phyloP scores from a whole-genome alignment of 352 stramenopile species.

The Globisporangium yorkense region DNA sequence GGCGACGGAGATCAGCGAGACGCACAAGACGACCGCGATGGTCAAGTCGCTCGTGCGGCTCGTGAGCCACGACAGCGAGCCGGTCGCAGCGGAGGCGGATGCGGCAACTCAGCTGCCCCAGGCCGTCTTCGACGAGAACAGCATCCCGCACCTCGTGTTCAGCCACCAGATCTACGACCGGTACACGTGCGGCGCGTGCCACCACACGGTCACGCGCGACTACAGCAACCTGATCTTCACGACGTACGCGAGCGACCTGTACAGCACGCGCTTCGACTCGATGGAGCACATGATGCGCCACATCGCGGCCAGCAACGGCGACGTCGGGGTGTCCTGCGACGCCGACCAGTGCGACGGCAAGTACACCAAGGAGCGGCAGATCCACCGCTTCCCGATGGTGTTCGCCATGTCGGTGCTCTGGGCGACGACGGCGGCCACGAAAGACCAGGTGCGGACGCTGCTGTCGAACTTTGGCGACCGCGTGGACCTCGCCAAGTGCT shows the following conservation, averaged over 20 bases:
- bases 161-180: slow-evolving; percentile 85
- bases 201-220: slow-evolving; percentile 60
- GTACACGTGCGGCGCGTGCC: slow-evolving; percentile 62
- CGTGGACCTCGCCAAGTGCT: slow-evolving; percentile 70
- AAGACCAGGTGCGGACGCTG: slow-evolving; percentile 66
- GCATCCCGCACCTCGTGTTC: slow-evolving; percentile 83
- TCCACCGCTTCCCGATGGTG: slow-evolving; percentile 82
- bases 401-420: slow-evolving; percentile 83
- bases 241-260: slow-evolving; percentile 74
- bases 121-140: slow-evolving; percentile 80
- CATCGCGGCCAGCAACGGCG: slow-evolving; percentile 44
- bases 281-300: slow-evolving; percentile 71
- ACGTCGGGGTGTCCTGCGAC: slow-evolving; percentile 55
- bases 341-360: slow-evolving; percentile 50
- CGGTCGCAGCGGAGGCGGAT: slow-evolving; percentile 3
- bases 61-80: slow-evolving; percentile 55
- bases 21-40: slow-evolving; percentile 67
- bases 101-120: slow-evolving; percentile 40
- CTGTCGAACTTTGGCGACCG: slow-evolving; percentile 60
- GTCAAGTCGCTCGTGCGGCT: slow-evolving; percentile 66
- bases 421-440: slow-evolving; percentile 66
- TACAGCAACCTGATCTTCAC: slow-evolving; percentile 85
- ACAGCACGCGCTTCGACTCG: slow-evolving; percentile 46
- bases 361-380: slow-evolving; percentile 68
- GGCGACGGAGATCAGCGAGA: slow-evolving; percentile 63